Evolutionary conservation across 2,329 filamentous ascomycete species (phyloP).

Genomic region (Thyridium curvatum): DNA sequence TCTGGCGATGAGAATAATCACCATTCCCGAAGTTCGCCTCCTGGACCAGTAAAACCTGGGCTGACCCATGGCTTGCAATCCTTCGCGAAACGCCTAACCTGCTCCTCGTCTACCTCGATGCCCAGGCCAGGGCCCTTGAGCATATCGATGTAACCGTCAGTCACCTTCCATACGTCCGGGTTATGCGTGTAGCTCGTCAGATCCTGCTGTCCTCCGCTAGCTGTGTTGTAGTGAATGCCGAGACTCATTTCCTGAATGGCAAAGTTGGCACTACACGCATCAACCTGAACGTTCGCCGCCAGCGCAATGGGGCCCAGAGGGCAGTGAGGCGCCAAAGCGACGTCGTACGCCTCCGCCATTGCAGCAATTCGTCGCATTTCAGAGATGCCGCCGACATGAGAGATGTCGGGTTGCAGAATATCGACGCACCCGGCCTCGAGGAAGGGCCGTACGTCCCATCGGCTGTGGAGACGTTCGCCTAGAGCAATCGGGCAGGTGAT

Average conservation of each 20-base stretch:
- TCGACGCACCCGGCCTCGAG: slow-evolving; percentile 55
- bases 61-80: slow-evolving; percentile 50
- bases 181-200: slow-evolving; percentile 54
- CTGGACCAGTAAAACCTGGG: slow-evolving; percentile 57
- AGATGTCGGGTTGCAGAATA: slow-evolving; percentile 58
- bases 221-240: slow-evolving; percentile 63
- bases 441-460: slow-evolving; percentile 61
- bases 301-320: slow-evolving; percentile 59
- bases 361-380: slow-evolving; percentile 55
- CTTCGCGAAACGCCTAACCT: slow-evolving; percentile 46
- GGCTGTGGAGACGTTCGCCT: slow-evolving; percentile 55
- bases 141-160: slow-evolving; percentile 49
- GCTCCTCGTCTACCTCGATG: slow-evolving; percentile 58
- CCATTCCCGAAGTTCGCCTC: slow-evolving; percentile 59
- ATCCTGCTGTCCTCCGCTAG: slow-evolving; percentile 36
- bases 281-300: slow-evolving; percentile 57
- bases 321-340: slow-evolving; percentile 58
- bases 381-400: slow-evolving; percentile 58
- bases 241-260: slow-evolving; percentile 63
- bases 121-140: slow-evolving; percentile 48
- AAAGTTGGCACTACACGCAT: slow-evolving; percentile 47
- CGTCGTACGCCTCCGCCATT: slow-evolving; percentile 60
- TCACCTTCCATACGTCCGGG: slow-evolving; percentile 50
- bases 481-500: slow-evolving; percentile 57
- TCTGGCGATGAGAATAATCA: no score